Conservation (phyloP, 2,329 filamentous ascomycete genomes). For the Colletotrichum camelliae region DNA sequence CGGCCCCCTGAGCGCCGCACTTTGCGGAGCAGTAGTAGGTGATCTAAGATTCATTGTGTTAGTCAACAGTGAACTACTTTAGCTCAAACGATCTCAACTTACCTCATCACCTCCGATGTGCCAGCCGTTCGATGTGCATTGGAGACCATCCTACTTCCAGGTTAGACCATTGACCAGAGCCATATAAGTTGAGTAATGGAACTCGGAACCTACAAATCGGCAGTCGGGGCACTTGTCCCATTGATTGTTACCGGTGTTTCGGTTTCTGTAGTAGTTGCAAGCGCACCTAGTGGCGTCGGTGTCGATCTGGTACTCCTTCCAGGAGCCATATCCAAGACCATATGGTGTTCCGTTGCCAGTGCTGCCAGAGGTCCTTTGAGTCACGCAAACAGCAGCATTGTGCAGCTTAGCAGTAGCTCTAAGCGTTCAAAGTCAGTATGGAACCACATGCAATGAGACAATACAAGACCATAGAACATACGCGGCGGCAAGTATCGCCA, state of each 20-base stretch:
- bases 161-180: no score
- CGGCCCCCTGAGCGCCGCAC: no score
- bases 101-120: constrained; percentile 22
- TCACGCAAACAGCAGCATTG: not conserved
- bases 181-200: not conserved
- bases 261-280: constrained; percentile 1
- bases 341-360: not conserved
- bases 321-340: not conserved
- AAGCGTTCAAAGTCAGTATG: not conserved
- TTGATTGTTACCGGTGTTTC: not conserved
- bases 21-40: no score
- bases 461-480: no score
- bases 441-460: no score
- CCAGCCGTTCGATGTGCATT: constrained; percentile 7
- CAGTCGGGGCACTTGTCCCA: constrained; percentile 22
- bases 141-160: not conserved
- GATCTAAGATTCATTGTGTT: no score
- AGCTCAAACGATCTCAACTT: no score
- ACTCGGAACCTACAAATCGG: not conserved
- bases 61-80: no score
- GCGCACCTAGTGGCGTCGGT: constrained; percentile 11
- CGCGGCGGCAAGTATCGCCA: no score
- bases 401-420: not conserved
- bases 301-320: not conserved
- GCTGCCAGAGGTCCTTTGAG: not conserved